Evolutionary conservation across 495 filamentous ascomycete genomes (phyloP).

Genomic region (Aspergillus egyptiacus): DNA sequence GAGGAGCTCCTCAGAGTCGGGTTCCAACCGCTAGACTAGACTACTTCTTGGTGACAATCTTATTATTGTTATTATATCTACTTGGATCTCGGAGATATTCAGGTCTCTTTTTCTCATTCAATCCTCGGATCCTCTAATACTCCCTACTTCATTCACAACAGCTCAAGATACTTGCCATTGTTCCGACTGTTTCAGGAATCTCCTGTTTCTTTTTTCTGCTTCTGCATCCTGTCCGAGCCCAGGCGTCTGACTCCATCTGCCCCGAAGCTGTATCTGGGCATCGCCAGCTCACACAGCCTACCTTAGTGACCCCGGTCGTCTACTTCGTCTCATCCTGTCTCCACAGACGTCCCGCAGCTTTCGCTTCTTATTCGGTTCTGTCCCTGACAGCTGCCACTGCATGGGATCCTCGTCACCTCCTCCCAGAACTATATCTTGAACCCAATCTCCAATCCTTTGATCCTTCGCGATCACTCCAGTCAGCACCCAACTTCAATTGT

Average conservation of each 20-base stretch:
- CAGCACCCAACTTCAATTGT: slow-evolving; percentile 5
- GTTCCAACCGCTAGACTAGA: too few relatives aligned
- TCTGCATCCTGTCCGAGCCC: not conserved
- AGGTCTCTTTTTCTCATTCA: too few relatives aligned
- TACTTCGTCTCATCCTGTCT: slow-evolving; percentile 16
- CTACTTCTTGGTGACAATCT: slow-evolving; percentile 1
- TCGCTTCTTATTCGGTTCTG: not conserved
- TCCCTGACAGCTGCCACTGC: slow-evolving; percentile 14
- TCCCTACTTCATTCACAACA: too few relatives aligned
- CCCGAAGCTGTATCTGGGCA: slow-evolving; percentile 10
- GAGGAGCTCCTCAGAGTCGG: too few relatives aligned
- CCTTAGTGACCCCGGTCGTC: slow-evolving; percentile 8
- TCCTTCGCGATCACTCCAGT: slow-evolving; percentile 17
- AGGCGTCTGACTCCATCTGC: slow-evolving; percentile 11
- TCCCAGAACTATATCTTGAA: slow-evolving; percentile 20
- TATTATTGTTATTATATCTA: slow-evolving; percentile 1
- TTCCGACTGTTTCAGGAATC: too few relatives aligned
- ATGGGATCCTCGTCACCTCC: slow-evolving; percentile 15
- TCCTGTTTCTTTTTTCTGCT: not conserved
- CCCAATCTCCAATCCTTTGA: slow-evolving; percentile 18
- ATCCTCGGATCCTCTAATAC: too few relatives aligned
- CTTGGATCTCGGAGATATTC: too few relatives aligned
- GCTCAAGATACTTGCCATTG: too few relatives aligned
- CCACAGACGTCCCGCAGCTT: slow-evolving; percentile 17
- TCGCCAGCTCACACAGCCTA: slow-evolving; percentile 22